These are phyloP conservation scores for Pseudogymnoascus sp. DNA, from an alignment of 2,329 filamentous ascomycete species.

Conservation along the genomic window DNA sequence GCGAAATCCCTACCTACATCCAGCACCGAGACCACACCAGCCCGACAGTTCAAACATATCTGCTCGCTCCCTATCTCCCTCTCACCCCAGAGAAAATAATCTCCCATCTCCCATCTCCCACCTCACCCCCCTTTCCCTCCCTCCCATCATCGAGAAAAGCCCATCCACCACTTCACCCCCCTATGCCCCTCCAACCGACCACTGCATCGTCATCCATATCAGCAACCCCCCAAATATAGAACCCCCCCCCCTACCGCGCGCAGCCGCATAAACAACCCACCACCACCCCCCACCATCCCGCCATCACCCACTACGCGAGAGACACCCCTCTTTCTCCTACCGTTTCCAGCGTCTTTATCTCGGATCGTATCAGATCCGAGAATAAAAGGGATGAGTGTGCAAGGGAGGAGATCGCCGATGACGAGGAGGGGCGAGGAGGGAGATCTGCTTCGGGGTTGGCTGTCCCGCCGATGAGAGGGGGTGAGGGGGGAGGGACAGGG, in stretches of 20 bases:
- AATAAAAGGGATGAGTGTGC: no score
- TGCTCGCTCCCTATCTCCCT: neutral
- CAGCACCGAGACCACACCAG: neutral
- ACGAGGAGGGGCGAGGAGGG: neutral
- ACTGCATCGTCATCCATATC: neutral
- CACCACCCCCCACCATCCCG: neutral
- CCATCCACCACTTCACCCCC: neutral
- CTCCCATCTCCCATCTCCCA: no score
- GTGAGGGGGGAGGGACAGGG: neutral
- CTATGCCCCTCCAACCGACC: neutral
- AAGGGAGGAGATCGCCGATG: neutral
- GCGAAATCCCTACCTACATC: neutral
- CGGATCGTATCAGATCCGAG: no score
- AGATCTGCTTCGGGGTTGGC: neutral
- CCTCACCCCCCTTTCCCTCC: neutral
- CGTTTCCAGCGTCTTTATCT: no score
- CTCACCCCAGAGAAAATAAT: neutral
- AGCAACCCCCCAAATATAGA: neutral
- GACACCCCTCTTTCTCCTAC: no score
- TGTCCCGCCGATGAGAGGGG: neutral
- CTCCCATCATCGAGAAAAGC: neutral
- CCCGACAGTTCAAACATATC: neutral
- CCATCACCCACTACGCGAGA: neutral
- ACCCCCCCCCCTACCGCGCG: neutral
- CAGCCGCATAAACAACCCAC: neutral